Conservation (phyloP, 2,329 filamentous ascomycete genomes). For the Calonectria henricotiae region DNA sequence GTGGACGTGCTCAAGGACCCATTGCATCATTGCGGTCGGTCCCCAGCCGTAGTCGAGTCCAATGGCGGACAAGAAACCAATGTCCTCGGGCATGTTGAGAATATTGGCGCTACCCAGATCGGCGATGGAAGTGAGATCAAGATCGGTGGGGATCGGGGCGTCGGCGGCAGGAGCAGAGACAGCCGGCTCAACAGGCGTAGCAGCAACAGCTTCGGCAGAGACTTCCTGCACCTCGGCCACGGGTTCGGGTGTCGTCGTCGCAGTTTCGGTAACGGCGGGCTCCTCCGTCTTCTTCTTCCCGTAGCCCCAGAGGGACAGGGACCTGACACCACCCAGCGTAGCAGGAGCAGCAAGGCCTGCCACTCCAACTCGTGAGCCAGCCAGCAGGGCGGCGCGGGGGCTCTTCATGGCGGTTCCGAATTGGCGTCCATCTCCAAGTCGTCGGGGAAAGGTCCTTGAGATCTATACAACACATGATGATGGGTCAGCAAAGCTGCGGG, state of each 20-base stretch:
- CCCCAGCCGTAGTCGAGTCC: conserved; percentile 93
- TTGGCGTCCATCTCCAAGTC: conserved; percentile 56
- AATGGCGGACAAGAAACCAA: conserved; percentile 87
- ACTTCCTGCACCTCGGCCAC: conserved; percentile 42
- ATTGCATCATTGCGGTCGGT: conserved; percentile 82
- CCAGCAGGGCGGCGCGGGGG: conserved; percentile 43
- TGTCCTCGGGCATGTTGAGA: conserved; percentile 78
- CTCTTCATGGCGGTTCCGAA: conserved; percentile 57
- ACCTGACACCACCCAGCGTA: conserved; percentile 55
- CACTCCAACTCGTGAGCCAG: conserved; percentile 47
- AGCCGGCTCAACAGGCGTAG: conserved; percentile 45
- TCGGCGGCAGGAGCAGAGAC: conserved; percentile 44
- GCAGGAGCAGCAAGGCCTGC: conserved; percentile 50
- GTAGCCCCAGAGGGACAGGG: conserved; percentile 58
- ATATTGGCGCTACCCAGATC: conserved; percentile 62
- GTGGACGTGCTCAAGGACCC: conserved; percentile 86
- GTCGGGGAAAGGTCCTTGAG: conserved; percentile 52
- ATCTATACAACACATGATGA: conserved; percentile 38
- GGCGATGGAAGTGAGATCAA: conserved; percentile 57
- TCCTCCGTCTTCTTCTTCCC: conserved; percentile 53
- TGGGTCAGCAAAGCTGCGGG: conserved; percentile 20
- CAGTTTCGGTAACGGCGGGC: conserved; percentile 41
- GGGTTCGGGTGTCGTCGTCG: conserved; percentile 44
- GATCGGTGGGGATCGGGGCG: conserved; percentile 51
- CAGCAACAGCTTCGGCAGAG: conserved; percentile 31